Conservation (phyloP, 2,329 filamentous ascomycete species). For the Talaromyces sp. region DNA sequence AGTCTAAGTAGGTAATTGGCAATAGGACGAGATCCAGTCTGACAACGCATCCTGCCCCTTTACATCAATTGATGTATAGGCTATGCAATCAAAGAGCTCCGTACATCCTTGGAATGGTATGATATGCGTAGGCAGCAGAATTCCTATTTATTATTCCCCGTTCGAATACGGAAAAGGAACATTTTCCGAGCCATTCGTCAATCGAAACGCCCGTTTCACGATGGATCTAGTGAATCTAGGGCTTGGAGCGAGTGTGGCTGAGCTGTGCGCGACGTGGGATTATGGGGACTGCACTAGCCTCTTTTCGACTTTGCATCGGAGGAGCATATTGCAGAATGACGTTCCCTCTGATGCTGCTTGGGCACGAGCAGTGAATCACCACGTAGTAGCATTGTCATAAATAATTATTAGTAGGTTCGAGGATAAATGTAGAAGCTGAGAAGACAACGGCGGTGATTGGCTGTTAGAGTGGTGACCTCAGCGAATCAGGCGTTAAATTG, state of each 20-base stretch:
- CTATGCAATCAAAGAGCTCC: neutral
- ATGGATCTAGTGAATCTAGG: neutral
- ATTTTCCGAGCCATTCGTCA: neutral
- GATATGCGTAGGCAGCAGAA: neutral
- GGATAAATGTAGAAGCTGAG: neutral
- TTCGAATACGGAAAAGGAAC: neutral
- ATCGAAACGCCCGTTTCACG: slow-evolving; percentile 1
- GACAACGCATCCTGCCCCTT: neutral
- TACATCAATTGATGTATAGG: too few relatives aligned
- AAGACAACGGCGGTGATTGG: neutral
- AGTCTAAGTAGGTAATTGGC: too few relatives aligned
- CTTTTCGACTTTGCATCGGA: neutral
- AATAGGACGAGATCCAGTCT: neutral
- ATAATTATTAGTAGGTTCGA: neutral
- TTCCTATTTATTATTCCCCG: neutral
- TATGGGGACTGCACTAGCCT: neutral
- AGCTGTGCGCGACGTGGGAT: neutral
- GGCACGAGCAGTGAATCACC: neutral
- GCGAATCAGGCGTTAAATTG: neutral
- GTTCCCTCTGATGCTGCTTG: neutral
- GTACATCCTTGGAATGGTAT: neutral
- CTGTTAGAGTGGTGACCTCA: neutral
- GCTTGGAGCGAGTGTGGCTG: slow-evolving; percentile 2
- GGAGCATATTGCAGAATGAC: neutral
- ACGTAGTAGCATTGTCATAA: neutral